Conservation (phyloP, 2,329 filamentous ascomycete genomes). For the Calonectria leucothoes region DNA sequence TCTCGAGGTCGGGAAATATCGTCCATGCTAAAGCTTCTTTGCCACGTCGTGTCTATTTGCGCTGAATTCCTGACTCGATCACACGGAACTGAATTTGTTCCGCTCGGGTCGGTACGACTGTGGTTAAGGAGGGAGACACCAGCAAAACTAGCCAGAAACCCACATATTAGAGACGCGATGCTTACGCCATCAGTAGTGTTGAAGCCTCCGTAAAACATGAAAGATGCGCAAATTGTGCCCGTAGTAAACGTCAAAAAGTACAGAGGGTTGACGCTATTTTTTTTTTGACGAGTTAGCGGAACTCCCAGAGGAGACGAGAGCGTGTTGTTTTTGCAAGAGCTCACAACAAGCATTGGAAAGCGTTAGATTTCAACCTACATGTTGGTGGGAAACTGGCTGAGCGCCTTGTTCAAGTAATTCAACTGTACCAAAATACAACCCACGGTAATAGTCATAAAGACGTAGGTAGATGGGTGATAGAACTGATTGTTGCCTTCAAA, state of each 20-base stretch:
- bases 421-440: conserved; percentile 10
- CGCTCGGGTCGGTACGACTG: not conserved
- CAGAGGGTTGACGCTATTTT: not conserved
- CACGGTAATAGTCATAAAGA: not conserved
- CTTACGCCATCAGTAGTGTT: not conserved
- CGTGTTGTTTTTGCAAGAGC: not conserved
- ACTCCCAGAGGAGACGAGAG: too few relatives aligned
- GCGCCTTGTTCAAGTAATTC: conserved; percentile 17
- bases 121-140: not conserved
- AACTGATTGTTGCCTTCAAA: conserved; percentile 15
- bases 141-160: not conserved
- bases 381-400: not conserved
- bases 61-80: too few relatives aligned
- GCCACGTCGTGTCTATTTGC: not conserved
- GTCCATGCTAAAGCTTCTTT: not conserved
- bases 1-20: not conserved
- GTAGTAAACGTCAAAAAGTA: not conserved
- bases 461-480: not conserved
- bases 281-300: not conserved
- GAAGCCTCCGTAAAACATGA: not conserved
- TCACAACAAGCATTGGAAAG: not conserved
- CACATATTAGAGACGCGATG: not conserved
- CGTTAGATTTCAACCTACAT: not conserved
- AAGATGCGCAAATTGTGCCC: not conserved
- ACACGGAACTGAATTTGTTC: too few relatives aligned